phyloP scores from a whole-genome alignment of 805 yeast species.

The Yarrowia hollandica region DNA sequence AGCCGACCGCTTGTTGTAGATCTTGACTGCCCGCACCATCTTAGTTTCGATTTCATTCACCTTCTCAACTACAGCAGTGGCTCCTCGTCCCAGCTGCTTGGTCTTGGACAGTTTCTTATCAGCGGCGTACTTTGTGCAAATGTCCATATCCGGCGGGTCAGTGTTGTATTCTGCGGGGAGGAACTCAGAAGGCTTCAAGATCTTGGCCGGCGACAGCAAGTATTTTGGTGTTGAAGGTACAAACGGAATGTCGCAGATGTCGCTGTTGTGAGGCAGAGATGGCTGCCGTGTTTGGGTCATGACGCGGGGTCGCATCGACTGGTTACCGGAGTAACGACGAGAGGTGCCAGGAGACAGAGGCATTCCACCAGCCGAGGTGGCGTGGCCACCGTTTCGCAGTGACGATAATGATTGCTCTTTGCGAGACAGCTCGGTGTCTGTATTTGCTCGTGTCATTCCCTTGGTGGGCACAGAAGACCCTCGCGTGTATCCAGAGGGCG shows the following conservation, averaged over 20 bases:
- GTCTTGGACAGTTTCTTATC: constrained; percentile 34
- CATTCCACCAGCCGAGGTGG: neutral
- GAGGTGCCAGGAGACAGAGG: constrained; percentile 3
- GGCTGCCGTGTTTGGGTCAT: constrained; percentile 17
- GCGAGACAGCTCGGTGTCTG: constrained; percentile 25
- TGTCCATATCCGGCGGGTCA: constrained; percentile 25
- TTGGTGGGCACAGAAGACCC: constrained; percentile 22
- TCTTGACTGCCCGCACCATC: constrained; percentile 77
- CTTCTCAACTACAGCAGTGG: constrained; percentile 40
- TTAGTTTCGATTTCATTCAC: constrained; percentile 34
- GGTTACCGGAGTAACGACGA: neutral
- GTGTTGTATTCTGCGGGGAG: constrained; percentile 25
- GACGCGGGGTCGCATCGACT: constrained; percentile 18
- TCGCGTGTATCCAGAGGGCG: constrained; percentile 6
- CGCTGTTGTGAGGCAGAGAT: constrained; percentile 27
- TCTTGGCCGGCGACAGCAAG: constrained; percentile 1
- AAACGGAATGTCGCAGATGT: constrained; percentile 25
- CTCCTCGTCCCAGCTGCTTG: constrained; percentile 40
- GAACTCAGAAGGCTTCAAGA: constrained; percentile 20
- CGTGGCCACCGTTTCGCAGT: constrained; percentile 22
- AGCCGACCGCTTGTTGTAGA: constrained; percentile 62
- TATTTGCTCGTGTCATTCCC: constrained; percentile 17
- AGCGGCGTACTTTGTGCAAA: constrained; percentile 33
- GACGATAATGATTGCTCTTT: constrained; percentile 16
- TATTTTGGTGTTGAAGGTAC: constrained; percentile 23